These are phyloP conservation scores for Paracorniculantispora psalliotae DNA, from an alignment of 2,329 filamentous ascomycete species.

Conservation along the genomic window DNA sequence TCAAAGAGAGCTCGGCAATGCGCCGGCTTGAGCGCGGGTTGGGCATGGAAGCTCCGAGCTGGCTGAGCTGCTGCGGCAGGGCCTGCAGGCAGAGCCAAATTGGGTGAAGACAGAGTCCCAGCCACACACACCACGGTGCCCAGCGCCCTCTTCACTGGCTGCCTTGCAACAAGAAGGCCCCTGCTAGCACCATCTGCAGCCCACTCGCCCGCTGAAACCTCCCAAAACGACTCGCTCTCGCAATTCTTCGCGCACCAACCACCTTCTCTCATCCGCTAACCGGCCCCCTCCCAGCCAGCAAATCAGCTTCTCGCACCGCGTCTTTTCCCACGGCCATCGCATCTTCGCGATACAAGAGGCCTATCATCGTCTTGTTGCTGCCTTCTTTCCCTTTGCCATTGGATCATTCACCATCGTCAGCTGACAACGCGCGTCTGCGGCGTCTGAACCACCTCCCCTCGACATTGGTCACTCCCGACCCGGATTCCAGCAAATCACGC, in stretches of 20 bases:
- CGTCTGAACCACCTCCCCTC: conserved; percentile 25
- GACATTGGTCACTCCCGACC: not conserved
- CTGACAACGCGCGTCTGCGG: conserved; percentile 41
- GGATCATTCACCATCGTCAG: conserved; percentile 41
- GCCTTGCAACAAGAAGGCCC: not conserved
- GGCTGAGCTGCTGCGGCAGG: too few relatives aligned
- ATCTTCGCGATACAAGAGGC: conserved; percentile 38
- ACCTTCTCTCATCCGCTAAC: conserved; percentile 15
- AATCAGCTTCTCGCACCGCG: conserved; percentile 15
- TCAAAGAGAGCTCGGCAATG: conserved; percentile 12
- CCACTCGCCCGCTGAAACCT: conserved; percentile 12
- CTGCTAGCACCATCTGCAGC: conserved; percentile 12
- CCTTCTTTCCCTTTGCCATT: conserved; percentile 39
- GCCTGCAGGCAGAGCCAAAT: not conserved
- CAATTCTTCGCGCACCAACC: conserved; percentile 13
- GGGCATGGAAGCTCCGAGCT: conserved; percentile 10
- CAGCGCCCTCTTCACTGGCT: not conserved
- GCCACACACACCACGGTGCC: not conserved
- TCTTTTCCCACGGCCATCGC: conserved; percentile 21
- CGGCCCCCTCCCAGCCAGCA: conserved; percentile 14
- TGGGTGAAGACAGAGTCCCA: not conserved
- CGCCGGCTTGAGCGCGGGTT: conserved; percentile 5
- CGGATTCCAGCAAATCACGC: conserved; percentile 12
- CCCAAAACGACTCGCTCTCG: conserved; percentile 6
- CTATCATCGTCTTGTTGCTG: conserved; percentile 46